phyloP scores from a whole-genome alignment of 2,329 filamentous ascomycete species.

The Alternaria sp. region DNA sequence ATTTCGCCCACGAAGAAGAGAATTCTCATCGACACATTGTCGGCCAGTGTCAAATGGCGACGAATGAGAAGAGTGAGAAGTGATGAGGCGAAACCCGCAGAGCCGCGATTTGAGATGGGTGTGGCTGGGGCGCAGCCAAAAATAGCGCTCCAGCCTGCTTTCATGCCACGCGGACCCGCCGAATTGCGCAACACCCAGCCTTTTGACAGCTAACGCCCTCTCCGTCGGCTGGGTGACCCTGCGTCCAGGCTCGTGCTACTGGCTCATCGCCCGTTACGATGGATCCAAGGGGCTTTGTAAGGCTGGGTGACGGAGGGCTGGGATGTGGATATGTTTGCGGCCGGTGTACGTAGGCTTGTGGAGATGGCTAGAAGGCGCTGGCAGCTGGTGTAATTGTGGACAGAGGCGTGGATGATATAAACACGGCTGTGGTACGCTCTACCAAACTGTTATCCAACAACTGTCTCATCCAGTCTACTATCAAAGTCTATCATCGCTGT shows the following conservation, averaged over 20 bases:
- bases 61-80: constrained; percentile 1
- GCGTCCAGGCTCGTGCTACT: constrained; percentile 3
- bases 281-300: constrained; percentile 6
- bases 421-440: background rate
- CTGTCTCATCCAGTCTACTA: background rate
- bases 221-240: constrained; percentile 1
- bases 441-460: background rate
- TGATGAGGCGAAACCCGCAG: constrained; percentile 1
- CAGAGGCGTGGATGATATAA: constrained; percentile 13
- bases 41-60: background rate
- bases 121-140: constrained; percentile 11
- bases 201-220: constrained; percentile 1
- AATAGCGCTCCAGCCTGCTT: constrained; percentile 11
- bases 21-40: background rate
- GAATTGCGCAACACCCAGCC: constrained; percentile 1
- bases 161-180: background rate
- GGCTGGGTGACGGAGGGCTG: constrained; percentile 15
- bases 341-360: constrained; percentile 17
- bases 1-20: background rate
- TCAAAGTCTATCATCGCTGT: background rate
- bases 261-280: background rate
- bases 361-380: constrained; percentile 7
- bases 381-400: background rate
- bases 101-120: background rate
- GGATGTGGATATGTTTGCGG: constrained; percentile 12